A percentile compares a stretch with the other conserved stretches of the same genome.
phyloP scores from a whole-genome alignment of 192 early-diverging fungal genomes.

The Physocladia obscura region DNA sequence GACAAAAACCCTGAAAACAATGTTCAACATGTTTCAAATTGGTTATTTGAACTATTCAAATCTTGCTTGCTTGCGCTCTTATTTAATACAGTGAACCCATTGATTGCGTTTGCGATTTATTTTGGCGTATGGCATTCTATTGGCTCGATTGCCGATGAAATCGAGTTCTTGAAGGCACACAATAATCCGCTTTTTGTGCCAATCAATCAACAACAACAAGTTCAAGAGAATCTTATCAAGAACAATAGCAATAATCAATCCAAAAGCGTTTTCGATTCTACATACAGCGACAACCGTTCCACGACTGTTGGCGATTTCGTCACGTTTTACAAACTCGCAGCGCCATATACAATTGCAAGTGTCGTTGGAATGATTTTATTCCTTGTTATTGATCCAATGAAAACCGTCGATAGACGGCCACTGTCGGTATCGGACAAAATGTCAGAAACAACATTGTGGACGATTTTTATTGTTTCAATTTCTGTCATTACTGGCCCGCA shows the following conservation, averaged over 20 bases:
- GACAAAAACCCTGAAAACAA: not conserved
- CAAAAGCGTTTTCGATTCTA: not conserved
- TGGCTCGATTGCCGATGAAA: conserved; percentile 23
- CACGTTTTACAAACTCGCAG: conserved; percentile 5
- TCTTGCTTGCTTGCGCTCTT: conserved; percentile 2
- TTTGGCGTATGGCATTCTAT: conserved; percentile 29
- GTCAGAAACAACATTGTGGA: conserved; percentile 18
- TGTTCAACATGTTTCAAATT: not conserved
- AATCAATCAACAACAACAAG: not conserved
- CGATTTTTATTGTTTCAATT: conserved; percentile 23
- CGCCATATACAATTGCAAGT: conserved; percentile 22
- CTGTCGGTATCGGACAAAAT: not conserved
- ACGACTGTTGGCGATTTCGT: not conserved
- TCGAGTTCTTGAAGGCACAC: conserved; percentile 13
- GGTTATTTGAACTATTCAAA: conserved; percentile 11
- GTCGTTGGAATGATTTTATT: conserved; percentile 10
- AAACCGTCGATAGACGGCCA: not conserved
- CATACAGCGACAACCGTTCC: not conserved
- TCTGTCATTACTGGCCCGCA: conserved; percentile 34
- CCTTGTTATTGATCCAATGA: not conserved
- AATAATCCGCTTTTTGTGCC: not conserved
- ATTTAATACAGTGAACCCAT: conserved; percentile 20
- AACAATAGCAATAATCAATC: not conserved
- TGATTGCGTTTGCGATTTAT: conserved; percentile 28
- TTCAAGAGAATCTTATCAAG: not conserved